Conservation (phyloP, 257 asterid genomes). For the Solanum pennellii region DNA sequence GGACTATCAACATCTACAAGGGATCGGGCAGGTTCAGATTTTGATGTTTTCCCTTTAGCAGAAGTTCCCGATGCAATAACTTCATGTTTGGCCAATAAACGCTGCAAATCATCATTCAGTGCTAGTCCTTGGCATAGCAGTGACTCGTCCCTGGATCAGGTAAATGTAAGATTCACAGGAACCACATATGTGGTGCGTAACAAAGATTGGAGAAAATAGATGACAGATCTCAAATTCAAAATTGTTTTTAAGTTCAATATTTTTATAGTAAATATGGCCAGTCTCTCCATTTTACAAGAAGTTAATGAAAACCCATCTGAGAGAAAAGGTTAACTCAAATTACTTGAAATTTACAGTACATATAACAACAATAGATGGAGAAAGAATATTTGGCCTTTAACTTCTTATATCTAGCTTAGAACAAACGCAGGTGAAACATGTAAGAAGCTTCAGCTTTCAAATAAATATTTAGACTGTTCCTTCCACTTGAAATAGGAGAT, state of each 20-base stretch:
- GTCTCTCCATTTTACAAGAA: background rate
- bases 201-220: background rate
- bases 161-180: slow-evolving; percentile 3
- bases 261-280: background rate
- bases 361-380: background rate
- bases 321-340: background rate
- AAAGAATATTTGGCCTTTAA: background rate
- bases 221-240: background rate
- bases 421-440: background rate
- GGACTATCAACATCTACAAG: slow-evolving; percentile 60
- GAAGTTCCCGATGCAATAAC: slow-evolving; percentile 5
- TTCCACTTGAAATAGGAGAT: background rate
- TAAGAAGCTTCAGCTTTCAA: background rate
- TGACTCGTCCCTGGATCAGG: slow-evolving; percentile 4
- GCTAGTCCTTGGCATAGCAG: background rate
- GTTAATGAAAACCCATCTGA: background rate
- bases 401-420: background rate
- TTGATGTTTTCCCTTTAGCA: slow-evolving; percentile 38
- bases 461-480: background rate
- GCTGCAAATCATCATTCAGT: slow-evolving; percentile 3
- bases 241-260: background rate
- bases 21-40: slow-evolving; percentile 42
- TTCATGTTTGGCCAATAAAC: slow-evolving; percentile 3
- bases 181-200: background rate
- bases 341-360: background rate